phyloP scores from a whole-genome alignment of 2,329 filamentous ascomycete genomes.

The Ceratocystis papillata region DNA sequence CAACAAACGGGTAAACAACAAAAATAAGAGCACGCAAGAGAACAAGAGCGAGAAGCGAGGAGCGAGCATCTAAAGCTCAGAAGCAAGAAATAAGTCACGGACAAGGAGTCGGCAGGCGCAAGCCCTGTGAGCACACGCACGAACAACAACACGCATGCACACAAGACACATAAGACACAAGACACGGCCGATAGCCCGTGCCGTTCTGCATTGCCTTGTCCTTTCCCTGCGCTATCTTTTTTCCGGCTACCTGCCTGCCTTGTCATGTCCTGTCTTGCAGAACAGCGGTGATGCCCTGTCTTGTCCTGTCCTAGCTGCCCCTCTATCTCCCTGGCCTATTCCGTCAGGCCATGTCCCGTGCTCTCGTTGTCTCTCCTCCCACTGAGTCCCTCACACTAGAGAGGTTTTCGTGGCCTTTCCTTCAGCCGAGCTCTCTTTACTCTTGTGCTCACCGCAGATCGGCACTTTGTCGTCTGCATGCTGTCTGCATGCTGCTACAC shows the following conservation, averaged over 20 bases:
- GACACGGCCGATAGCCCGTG: not conserved
- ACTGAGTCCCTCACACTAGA: not conserved
- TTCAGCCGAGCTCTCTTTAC: not conserved
- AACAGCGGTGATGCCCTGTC: conserved; percentile 12
- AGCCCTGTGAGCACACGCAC: not conserved
- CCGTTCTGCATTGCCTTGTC: not conserved
- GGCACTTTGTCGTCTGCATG: not conserved
- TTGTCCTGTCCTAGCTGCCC: not conserved
- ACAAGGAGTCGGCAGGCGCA: too few species aligned
- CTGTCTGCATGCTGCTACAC: not conserved
- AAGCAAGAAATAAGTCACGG: too few species aligned
- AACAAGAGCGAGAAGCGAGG: too few species aligned
- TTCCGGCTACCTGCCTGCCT: not conserved
- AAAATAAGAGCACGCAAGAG: too few species aligned
- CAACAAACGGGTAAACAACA: not conserved
- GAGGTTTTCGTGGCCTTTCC: not conserved
- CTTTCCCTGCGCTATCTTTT: not conserved
- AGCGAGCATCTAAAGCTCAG: too few species aligned
- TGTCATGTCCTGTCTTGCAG: not conserved
- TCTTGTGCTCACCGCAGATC: not conserved
- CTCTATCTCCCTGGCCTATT: not conserved
- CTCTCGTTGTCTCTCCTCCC: not conserved
- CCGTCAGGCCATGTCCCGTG: not conserved
- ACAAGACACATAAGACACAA: too few species aligned
- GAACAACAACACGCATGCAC: not conserved